phyloP scores from a whole-genome alignment of 352 stramenopile species.

The Pythium apleroticum region DNA sequence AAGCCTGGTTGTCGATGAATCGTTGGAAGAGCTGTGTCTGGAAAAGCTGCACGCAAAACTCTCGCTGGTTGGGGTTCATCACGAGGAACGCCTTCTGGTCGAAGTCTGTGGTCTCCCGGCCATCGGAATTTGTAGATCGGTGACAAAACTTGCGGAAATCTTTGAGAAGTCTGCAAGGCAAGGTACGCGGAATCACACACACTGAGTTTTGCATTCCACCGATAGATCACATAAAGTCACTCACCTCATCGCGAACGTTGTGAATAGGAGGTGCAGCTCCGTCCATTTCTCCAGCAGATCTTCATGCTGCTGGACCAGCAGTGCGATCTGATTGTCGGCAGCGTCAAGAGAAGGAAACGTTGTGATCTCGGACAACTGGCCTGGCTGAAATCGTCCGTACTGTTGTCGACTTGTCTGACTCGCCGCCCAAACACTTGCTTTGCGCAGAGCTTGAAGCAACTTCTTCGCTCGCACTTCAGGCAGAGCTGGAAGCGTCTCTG shows the following conservation, averaged over 20 bases:
- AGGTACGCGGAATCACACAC: not conserved
- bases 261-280: slow-evolving; percentile 56
- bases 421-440: slow-evolving; percentile 43
- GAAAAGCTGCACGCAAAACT: slow-evolving; percentile 69
- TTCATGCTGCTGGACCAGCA: slow-evolving; percentile 37
- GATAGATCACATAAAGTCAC: slow-evolving; percentile 1
- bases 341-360: slow-evolving; percentile 27
- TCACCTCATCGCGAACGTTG: slow-evolving; percentile 52
- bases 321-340: slow-evolving; percentile 30
- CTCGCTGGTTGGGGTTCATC: slow-evolving; percentile 55
- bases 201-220: not conserved
- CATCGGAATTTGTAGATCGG: slow-evolving; percentile 13
- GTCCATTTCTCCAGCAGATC: slow-evolving; percentile 59
- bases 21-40: slow-evolving; percentile 75
- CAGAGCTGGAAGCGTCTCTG: slow-evolving; percentile 46
- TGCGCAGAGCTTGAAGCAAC: slow-evolving; percentile 49
- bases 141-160: slow-evolving; percentile 61
- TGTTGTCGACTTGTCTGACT: slow-evolving; percentile 32
- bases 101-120: slow-evolving; percentile 33
- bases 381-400: slow-evolving; percentile 27
- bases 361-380: slow-evolving; percentile 24
- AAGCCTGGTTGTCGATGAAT: slow-evolving; percentile 50
- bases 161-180: slow-evolving; percentile 48
- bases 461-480: slow-evolving; percentile 64
- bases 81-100: slow-evolving; percentile 56